Percentiles rank a stretch among this genome's conserved stretches.
These are phyloP conservation scores for Dunaliella primolecta DNA, from an alignment of 139 green algal species.

Conservation along the genomic window DNA sequence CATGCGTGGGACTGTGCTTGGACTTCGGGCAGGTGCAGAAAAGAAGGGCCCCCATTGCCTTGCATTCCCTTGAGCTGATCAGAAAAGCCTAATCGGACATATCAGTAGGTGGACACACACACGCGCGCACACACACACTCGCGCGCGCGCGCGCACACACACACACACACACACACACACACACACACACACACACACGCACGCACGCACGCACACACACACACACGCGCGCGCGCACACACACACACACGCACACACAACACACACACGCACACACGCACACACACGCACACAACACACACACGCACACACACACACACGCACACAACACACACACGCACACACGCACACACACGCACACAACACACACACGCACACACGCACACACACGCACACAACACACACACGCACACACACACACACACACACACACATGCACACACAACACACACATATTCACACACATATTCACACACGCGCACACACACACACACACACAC, in stretches of 20 bases:
- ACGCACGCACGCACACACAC: no score
- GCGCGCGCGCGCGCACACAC: conserved; percentile 14
- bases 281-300: not conserved
- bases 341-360: not conserved
- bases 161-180: conserved; percentile 44
- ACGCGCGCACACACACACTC: not conserved
- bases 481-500: not conserved
- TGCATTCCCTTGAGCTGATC: not conserved
- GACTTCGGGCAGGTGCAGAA: no score
- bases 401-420: conserved; percentile 24
- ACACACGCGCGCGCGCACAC: conserved; percentile 16
- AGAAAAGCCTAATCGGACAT: not conserved
- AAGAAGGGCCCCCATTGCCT: no score
- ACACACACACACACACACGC: conserved; percentile 5
- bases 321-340: conserved; percentile 34
- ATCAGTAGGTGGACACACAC: not conserved
- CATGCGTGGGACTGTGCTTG: no score
- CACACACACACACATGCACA: conserved; percentile 35
- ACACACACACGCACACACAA: not conserved
- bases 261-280: conserved; percentile 41
- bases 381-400: not conserved
- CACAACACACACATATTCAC: not conserved
- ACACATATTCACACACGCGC: conserved; percentile 45
- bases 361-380: not conserved
- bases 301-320: no score